phyloP scores from a whole-genome alignment of 2,329 filamentous ascomycete genomes.

The Madurella mycetomatis region DNA sequence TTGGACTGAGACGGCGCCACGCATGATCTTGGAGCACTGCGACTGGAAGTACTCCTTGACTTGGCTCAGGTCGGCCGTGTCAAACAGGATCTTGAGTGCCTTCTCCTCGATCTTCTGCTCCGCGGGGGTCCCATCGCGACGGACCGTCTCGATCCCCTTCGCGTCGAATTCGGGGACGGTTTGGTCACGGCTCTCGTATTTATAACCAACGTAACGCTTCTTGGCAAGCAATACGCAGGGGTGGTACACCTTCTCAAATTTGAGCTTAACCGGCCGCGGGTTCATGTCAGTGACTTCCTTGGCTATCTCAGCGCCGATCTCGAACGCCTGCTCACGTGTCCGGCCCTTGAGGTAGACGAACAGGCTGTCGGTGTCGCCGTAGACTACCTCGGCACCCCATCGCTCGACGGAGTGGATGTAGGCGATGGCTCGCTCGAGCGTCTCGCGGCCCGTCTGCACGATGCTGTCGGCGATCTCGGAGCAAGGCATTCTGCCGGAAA shows the following conservation, averaged over 20 bases:
- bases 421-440: conserved; percentile 87
- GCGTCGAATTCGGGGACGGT: conserved; percentile 85
- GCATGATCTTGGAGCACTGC: conserved; percentile 91
- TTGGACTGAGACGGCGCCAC: conserved; percentile 79
- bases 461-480: conserved; percentile 98
- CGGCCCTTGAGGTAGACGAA: conserved; percentile 88
- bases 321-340: conserved; percentile 82
- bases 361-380: conserved; percentile 93
- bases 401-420: conserved; percentile 80
- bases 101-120: conserved; percentile 97
- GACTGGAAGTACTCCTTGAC: conserved; percentile 87
- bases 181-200: conserved; percentile 79
- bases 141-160: conserved; percentile 96
- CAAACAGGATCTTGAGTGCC: conserved; percentile 81
- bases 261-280: conserved; percentile 86
- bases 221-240: conserved; percentile 92
- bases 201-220: conserved; percentile 97
- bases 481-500: conserved; percentile 96
- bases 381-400: conserved; percentile 96
- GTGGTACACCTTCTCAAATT: conserved; percentile 98
- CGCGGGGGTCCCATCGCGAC: conserved; percentile 88
- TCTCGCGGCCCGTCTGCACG: conserved; percentile 92
- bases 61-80: conserved; percentile 80
- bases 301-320: conserved; percentile 88
- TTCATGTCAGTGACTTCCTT: conserved; percentile 83